These are phyloP conservation scores for Cucurbita pepo DNA, from an alignment of 306 rosid genomes.

Conservation along the genomic window DNA sequence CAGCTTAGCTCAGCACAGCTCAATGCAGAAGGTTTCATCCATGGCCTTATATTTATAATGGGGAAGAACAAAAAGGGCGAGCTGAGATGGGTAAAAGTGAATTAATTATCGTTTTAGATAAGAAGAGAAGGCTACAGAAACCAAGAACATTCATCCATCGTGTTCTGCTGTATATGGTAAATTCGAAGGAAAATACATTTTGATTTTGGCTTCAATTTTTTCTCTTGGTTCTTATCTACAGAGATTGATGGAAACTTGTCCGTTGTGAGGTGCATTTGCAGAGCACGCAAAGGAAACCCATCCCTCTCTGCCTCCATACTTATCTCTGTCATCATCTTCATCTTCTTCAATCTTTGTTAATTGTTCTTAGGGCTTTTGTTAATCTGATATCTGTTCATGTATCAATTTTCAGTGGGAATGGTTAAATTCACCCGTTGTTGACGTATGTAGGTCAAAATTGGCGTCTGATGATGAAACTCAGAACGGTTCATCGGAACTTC, in stretches of 20 bases:
- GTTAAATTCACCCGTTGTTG: background rate
- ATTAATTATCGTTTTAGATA: constrained; percentile 16
- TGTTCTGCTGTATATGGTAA: background rate
- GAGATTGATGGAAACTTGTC: constrained; percentile 29
- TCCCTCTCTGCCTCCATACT: background rate
- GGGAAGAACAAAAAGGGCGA: background rate
- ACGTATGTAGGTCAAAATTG: background rate
- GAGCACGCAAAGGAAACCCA: constrained; percentile 40
- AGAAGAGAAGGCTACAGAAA: constrained; percentile 25
- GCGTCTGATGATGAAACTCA: background rate
- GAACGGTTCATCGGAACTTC: background rate
- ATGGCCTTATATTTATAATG: constrained; percentile 37
- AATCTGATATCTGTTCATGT: background rate
- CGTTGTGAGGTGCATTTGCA: constrained; percentile 26
- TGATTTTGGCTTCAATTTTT: background rate
- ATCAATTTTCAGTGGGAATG: background rate
- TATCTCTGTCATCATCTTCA: background rate
- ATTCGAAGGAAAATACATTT: background rate
- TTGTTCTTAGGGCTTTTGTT: background rate
- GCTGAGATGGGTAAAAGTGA: constrained; percentile 5
- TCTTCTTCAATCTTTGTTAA: background rate
- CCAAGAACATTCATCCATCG: constrained; percentile 7
- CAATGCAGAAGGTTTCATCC: constrained; percentile 6
- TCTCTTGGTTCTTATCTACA: constrained; percentile 14
- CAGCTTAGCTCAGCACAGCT: constrained; percentile 21